Evolutionary conservation across 2,329 filamentous ascomycete species (phyloP), one percentile per base, ranked within the genome.

Genomic region (Penicillium nordicum): DNA sequence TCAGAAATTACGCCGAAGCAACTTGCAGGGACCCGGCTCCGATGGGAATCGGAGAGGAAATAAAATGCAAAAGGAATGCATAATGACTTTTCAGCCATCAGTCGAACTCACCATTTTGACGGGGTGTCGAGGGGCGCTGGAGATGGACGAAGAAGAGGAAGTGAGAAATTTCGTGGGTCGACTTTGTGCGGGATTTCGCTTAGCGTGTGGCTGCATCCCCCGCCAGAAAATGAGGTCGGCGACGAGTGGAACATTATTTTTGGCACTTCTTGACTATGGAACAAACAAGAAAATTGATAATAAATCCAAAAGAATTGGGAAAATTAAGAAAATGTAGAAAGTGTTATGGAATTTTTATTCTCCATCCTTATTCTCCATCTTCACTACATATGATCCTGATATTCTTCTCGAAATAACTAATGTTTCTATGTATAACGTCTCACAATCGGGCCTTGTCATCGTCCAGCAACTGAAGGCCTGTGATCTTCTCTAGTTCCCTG

Each of bases 1-100:
- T 97, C 92, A 97, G 92, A 81, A 69, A 78, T 80, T 79, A 60
- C 67, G 89, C 90, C 92, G 93, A 97, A 97, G 92, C 92, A 96
- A 91, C 90, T 97, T 97, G 93, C 91, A 85, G 82, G 82, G 90
- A 94, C 89, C 89, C 88, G 72, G 66, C 59, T 63, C 61, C 61
- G 57, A 48, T 58, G 34, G n/a, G 47, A 50, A 52, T 59, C 54
- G 59, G 61, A 63, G 53, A 55, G 54, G 56, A 59, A 53, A 44
- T 50, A 54, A 59, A 52, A 60, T 50, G 52, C 56, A 56, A 55
- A 57, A 53, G 49, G 43, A 53, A 50, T 52, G 52, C 57, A 62
- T 40, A 50, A 59, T 59, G 57, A 45, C 49, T 57, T 43, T 61
- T 70, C 63, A 72, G 57, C 62, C 64, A 62, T 60, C 55, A 34